phyloP scores from a whole-genome alignment of 148 eudicot species.

The Dysphania ambrosioides region DNA sequence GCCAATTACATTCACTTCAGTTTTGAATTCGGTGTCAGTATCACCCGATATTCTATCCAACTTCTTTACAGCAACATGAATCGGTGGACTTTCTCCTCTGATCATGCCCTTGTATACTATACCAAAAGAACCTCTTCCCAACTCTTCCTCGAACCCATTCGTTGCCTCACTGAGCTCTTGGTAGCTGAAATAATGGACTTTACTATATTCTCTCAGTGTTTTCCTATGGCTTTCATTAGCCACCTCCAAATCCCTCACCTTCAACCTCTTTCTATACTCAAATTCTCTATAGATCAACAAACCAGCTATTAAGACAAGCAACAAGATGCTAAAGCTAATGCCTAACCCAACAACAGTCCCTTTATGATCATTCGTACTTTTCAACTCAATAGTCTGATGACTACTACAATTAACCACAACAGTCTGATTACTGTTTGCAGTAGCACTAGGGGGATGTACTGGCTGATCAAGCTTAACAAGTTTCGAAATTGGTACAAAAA shows the following conservation, averaged over 20 bases:
- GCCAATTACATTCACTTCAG: constrained; percentile 37
- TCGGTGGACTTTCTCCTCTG: background rate
- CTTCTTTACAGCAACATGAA: background rate
- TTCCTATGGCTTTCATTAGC: too few relatives aligned
- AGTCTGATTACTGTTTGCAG: constrained; percentile 16
- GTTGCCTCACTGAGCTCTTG: constrained; percentile 5
- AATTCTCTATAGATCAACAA: constrained; percentile 41
- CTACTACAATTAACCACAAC: too few relatives aligned
- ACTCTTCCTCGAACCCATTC: constrained; percentile 12
- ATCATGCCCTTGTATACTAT: too few relatives aligned
- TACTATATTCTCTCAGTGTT: background rate
- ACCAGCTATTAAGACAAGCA: constrained; percentile 45
- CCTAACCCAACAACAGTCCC: constrained; percentile 50
- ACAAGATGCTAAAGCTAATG: constrained; percentile 48
- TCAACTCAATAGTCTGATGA: too few relatives aligned
- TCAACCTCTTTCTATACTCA: constrained; percentile 22
- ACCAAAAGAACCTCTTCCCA: constrained; percentile 12
- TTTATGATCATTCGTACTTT: constrained; percentile 24
- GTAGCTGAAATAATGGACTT: constrained; percentile 12
- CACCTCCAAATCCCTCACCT: constrained; percentile 11
- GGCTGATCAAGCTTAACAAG: constrained; percentile 57
- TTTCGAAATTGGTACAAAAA: constrained; percentile 64
- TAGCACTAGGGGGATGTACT: constrained; percentile 34
- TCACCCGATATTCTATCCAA: constrained; percentile 21
- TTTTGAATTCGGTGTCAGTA: constrained; percentile 43